Conservation (phyloP, 192 early-diverging fungal species). For the Mortierella antarctica region DNA sequence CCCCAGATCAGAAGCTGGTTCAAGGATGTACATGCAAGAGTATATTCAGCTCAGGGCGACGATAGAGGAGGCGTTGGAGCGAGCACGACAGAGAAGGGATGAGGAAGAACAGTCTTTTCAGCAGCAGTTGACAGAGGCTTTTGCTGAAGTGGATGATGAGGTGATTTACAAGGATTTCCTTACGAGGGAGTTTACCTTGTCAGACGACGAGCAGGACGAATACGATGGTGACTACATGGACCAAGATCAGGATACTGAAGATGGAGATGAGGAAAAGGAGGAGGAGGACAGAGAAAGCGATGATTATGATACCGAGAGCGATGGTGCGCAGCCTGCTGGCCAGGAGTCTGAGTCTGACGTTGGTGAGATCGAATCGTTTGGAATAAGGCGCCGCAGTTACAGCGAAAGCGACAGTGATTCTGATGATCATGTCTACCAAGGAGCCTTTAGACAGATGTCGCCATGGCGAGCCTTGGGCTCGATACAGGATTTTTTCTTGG, state of each 20-base stretch:
- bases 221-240: constrained; percentile 27
- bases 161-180: constrained; percentile 40
- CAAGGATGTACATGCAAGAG: constrained; percentile 29
- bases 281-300: background rate
- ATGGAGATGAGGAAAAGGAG: constrained; percentile 13
- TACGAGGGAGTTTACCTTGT: constrained; percentile 21
- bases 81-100: constrained; percentile 12
- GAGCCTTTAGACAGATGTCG: background rate
- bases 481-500: constrained; percentile 45
- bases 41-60: constrained; percentile 28
- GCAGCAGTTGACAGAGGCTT: background rate
- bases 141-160: constrained; percentile 41
- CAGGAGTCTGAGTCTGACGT: background rate
- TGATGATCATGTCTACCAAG: background rate
- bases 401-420: background rate
- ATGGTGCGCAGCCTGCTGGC: background rate
- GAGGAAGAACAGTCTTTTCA: background rate
- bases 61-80: constrained; percentile 28
- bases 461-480: constrained; percentile 21
- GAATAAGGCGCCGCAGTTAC: constrained; percentile 7
- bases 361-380: constrained; percentile 13
- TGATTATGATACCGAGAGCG: background rate
- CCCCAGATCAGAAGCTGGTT: background rate
- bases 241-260: background rate
- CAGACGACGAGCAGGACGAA: constrained; percentile 39